These are phyloP conservation scores for Fusarium algeriense DNA, from an alignment of 2,329 filamentous ascomycete genomes.

Conservation along the genomic window DNA sequence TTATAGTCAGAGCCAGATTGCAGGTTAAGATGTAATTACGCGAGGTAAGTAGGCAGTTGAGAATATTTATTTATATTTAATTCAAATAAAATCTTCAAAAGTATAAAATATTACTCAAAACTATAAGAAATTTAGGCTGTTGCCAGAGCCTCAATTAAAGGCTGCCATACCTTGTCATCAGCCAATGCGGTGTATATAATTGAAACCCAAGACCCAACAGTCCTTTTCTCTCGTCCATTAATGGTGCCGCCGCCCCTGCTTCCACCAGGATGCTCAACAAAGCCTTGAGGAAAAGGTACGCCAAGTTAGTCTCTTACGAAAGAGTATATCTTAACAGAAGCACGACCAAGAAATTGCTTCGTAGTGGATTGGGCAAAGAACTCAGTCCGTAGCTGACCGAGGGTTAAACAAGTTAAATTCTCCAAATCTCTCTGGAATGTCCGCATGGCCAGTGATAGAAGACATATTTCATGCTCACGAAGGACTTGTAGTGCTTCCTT, in stretches of 20 bases:
- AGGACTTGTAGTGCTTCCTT: fast-evolving
- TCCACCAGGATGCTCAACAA: background rate
- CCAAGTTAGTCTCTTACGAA: background rate
- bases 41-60: too few species aligned
- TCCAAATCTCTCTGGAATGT: background rate
- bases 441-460: fast-evolving
- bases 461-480: fast-evolving
- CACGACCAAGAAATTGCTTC: fast-evolving
- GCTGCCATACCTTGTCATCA: background rate
- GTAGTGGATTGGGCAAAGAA: background rate
- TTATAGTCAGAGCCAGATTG: background rate
- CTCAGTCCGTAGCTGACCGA: background rate
- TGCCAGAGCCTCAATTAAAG: background rate
- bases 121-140: too few species aligned
- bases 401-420: fast-evolving
- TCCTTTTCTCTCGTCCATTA: background rate
- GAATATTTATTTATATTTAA: too few species aligned
- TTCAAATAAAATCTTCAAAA: too few species aligned
- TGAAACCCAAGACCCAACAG: background rate
- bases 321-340: background rate
- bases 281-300: fast-evolving
- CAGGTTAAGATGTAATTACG: background rate
- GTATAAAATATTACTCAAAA: too few species aligned
- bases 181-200: background rate
- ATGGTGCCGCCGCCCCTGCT: fast-evolving